A percentile compares a stretch with the other conserved stretches of the same genome.
Evolutionary conservation across 2,329 filamentous ascomycete species (phyloP).

Genomic region (Fusarium sulawesiense): DNA sequence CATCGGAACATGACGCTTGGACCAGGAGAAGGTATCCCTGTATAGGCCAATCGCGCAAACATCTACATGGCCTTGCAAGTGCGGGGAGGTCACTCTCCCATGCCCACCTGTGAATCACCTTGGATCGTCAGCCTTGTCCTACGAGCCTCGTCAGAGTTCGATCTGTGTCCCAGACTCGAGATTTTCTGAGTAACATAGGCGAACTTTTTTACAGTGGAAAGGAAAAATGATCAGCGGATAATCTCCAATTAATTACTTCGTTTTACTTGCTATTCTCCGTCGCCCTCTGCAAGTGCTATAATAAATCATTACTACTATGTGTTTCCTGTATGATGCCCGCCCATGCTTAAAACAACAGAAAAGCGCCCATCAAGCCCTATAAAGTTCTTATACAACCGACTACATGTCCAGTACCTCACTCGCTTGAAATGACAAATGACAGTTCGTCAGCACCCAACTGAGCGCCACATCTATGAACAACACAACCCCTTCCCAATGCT

Average conservation of each 20-base stretch:
- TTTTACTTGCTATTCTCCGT: constrained; percentile 17
- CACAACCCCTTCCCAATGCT: constrained; percentile 20
- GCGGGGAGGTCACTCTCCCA: constrained; percentile 41
- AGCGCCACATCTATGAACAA: constrained; percentile 32
- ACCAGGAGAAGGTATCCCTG: constrained; percentile 34
- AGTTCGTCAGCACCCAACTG: constrained; percentile 18
- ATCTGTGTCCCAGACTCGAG: constrained; percentile 27
- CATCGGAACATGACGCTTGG: constrained; percentile 37
- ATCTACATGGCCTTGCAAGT: constrained; percentile 32
- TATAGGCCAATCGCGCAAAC: constrained; percentile 12
- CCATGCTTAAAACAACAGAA: constrained; percentile 36
- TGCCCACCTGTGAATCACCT: not conserved
- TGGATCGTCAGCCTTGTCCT: constrained; percentile 34
- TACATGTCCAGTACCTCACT: constrained; percentile 25
- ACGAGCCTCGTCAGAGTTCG: constrained; percentile 28
- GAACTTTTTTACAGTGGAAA: not conserved
- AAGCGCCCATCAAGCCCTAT: constrained; percentile 23
- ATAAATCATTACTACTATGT: constrained; percentile 46
- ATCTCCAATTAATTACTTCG: constrained; percentile 39
- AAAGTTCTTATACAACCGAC: constrained; percentile 40
- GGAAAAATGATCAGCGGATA: constrained; percentile 3
- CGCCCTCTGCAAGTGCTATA: constrained; percentile 2
- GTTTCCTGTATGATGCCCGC: constrained; percentile 41
- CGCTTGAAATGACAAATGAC: constrained; percentile 17
- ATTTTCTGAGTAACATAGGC: constrained; percentile 14